Evolutionary conservation across 345 rosid genomes (phyloP).

Genomic region (Eucalyptus cloeziana): DNA sequence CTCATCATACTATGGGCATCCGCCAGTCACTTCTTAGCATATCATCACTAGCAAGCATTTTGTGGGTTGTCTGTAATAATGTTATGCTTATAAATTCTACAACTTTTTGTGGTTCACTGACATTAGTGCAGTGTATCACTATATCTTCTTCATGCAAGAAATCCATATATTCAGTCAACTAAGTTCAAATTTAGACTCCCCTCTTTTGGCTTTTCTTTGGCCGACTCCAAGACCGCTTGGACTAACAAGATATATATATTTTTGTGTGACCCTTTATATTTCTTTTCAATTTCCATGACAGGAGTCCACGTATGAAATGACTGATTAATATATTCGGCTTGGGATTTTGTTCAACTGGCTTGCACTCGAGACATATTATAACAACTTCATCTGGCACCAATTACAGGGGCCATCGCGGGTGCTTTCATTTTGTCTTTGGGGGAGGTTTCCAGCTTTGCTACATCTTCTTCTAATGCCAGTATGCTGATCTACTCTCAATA

Average conservation of each 20-base stretch:
- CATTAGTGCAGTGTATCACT: background rate
- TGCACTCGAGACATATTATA: no score
- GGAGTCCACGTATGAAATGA: background rate
- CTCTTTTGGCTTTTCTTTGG: background rate
- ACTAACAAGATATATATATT: background rate
- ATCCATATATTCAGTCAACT: background rate
- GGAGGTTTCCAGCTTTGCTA: slow-evolving; percentile 4
- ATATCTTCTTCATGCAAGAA: background rate
- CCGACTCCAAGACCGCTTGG: background rate
- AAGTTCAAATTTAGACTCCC: background rate
- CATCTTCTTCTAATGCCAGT: slow-evolving; percentile 11
- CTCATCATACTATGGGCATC: background rate
- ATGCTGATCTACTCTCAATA: background rate
- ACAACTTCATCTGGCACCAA: slow-evolving; percentile 37
- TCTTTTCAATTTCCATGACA: background rate
- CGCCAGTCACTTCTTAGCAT: background rate
- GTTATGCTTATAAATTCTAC: background rate
- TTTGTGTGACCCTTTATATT: background rate
- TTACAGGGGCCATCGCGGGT: slow-evolving; percentile 46
- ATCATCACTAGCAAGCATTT: background rate
- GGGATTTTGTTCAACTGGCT: background rate
- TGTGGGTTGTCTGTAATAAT: background rate
- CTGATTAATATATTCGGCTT: background rate
- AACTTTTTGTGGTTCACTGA: background rate
- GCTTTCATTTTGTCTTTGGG: slow-evolving; percentile 32